Conservation (phyloP, 2,329 filamentous ascomycete genomes). For the Meredithiella fracta region DNA sequence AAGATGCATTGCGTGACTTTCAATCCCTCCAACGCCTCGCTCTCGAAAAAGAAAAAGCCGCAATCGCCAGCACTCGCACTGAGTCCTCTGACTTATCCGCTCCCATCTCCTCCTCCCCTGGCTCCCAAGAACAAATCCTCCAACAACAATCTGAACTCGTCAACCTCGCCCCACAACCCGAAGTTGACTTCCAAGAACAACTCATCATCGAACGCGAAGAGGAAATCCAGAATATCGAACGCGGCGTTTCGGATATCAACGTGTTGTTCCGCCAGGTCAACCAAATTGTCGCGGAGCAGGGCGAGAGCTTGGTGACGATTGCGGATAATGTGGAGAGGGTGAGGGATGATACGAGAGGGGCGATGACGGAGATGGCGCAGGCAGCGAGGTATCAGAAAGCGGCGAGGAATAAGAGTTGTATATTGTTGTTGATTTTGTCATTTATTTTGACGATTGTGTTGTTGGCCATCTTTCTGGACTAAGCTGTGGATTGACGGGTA, state of each 20-base stretch:
- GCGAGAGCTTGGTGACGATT: constrained; percentile 73
- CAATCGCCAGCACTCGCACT: constrained; percentile 64
- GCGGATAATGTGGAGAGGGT: constrained; percentile 75
- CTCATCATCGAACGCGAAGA: constrained; percentile 91
- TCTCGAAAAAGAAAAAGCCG: constrained; percentile 82
- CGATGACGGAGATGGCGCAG: constrained; percentile 68
- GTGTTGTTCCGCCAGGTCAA: constrained; percentile 97
- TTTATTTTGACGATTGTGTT: constrained; percentile 83
- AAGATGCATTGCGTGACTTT: constrained; percentile 75
- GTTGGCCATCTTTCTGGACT: constrained; percentile 69
- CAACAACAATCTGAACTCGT: constrained; percentile 55
- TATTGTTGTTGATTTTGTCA: constrained; percentile 70
- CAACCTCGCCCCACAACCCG: constrained; percentile 74
- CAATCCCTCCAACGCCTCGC: constrained; percentile 79
- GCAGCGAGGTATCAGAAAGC: constrained; percentile 90
- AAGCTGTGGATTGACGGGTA: constrained; percentile 16
- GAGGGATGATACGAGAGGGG: constrained; percentile 64
- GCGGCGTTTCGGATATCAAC: constrained; percentile 87
- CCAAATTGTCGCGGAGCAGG: constrained; percentile 90
- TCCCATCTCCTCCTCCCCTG: constrained; percentile 12
- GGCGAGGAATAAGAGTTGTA: constrained; percentile 86
- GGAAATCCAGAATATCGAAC: constrained; percentile 95
- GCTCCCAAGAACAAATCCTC: constrained; percentile 28
- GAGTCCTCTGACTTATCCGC: constrained; percentile 34
- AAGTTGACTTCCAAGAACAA: constrained; percentile 94